These are phyloP conservation scores for Paecilomyces sp. DNA, from an alignment of 2,329 filamentous ascomycete species.

Conservation along the genomic window DNA sequence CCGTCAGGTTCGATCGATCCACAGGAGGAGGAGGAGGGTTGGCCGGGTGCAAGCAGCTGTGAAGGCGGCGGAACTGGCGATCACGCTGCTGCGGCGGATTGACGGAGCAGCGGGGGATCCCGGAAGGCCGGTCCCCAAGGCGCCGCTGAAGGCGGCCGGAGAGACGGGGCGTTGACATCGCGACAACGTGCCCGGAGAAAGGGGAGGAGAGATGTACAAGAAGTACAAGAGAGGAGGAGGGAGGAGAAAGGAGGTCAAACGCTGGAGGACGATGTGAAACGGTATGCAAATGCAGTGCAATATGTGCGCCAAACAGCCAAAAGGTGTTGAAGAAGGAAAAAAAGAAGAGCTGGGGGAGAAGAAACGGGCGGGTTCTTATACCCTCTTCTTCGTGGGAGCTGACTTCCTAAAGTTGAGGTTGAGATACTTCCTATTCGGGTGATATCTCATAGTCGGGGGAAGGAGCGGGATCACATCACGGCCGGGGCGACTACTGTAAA, in stretches of 20 bases:
- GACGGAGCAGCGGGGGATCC: slow-evolving; percentile 1
- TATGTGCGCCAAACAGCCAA: slow-evolving; percentile 12
- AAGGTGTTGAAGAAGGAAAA: slow-evolving; percentile 7
- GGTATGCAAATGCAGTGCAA: slow-evolving; percentile 8
- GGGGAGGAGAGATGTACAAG: too few relatives aligned
- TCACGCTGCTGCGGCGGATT: slow-evolving; percentile 1
- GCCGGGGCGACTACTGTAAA: too few relatives aligned
- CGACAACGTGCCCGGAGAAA: not conserved
- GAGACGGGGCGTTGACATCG: slow-evolving; percentile 14
- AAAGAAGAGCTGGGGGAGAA: slow-evolving; percentile 1
- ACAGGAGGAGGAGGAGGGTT: slow-evolving; percentile 3
- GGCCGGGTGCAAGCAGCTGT: not conserved
- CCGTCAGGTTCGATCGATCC: too few relatives aligned
- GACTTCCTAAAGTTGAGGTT: too few relatives aligned
- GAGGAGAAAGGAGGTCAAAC: slow-evolving; percentile 3
- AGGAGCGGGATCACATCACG: too few relatives aligned
- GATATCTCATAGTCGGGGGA: too few relatives aligned
- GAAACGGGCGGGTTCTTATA: not conserved
- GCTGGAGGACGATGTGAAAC: slow-evolving; percentile 7
- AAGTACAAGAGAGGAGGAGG: not conserved
- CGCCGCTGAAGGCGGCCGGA: slow-evolving; percentile 5
- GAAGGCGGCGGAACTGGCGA: slow-evolving; percentile 1
- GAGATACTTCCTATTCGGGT: too few relatives aligned
- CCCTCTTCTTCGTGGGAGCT: too few relatives aligned
- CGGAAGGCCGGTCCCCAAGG: slow-evolving; percentile 1